Base-by-base conservation (phyloP, 176 grass and related monocot species). In the Avena sativa region DNA sequence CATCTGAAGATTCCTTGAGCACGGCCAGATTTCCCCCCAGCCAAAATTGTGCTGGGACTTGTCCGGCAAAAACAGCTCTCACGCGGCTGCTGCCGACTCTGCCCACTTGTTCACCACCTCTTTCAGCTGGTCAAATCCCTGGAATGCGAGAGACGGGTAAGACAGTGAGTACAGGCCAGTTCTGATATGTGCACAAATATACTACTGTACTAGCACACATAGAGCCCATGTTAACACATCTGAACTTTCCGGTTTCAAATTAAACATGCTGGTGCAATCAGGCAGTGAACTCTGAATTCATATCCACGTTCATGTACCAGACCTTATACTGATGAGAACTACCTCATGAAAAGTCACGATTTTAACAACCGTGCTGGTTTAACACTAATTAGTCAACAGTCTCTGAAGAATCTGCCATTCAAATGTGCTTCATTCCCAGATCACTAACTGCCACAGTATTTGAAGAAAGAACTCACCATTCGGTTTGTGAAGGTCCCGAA, bases 101-200 rank as follows among this genome's bases (percentile, higher is more conserved):
- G 58, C 89, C 93, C 93, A 96, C 50, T 83, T 91, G 68, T 90
- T 72, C 19, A 99, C 94, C 20, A 94, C 79, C 23, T 87, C 92
- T 84, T 91, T 90, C 90, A 99, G 88, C 80, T 96, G 92, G 40
- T 93, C 92, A 83, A 99, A 94, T 72, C 97, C 97, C 97, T 99
- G 89, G 20, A 76, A 87, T 68, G 61, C 0, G 78, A 74, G 0
- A 46, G 8, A 85, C 40, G 36, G 21, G 11, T 62, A 55, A 69
- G n/a, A 53, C 0, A 28, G 50, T 61, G 0, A 46, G 14, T 51
- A 52, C 79, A 79, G 12, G 67, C 67, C 7, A 61, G 6, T 64
- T 46, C 9, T 38, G 28, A 30, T 30, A n/a, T n/a, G 28, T 30
- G 28, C 28, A 30, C 28, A 30, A 30, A 30, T 30, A 30, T 30